A percentile compares a stretch with the other conserved stretches of the same genome.
Evolutionary conservation across 2,329 filamentous ascomycete genomes (phyloP).

Genomic region (Fusarium virguliforme): DNA sequence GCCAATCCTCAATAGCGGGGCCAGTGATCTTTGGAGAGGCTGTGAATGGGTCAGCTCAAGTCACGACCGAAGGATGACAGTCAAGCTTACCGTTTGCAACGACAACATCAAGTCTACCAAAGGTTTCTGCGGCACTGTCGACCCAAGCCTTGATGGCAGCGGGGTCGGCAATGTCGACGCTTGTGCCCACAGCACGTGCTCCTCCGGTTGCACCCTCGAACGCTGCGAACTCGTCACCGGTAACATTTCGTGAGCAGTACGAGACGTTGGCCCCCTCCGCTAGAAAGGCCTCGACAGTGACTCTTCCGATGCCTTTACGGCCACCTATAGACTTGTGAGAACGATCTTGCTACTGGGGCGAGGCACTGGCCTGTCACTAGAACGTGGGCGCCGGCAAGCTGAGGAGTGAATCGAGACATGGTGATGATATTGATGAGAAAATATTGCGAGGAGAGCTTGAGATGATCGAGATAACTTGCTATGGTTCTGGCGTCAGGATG

Average conservation of each 20-base stretch:
- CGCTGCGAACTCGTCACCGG: slow-evolving; percentile 43
- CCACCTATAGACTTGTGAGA: slow-evolving; percentile 34
- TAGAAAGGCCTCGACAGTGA: slow-evolving; percentile 44
- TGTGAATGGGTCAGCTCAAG: background rate
- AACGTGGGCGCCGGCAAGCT: slow-evolving; percentile 34
- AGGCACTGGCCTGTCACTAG: slow-evolving; percentile 27
- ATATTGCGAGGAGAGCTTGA: background rate
- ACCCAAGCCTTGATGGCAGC: slow-evolving; percentile 40
- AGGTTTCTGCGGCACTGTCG: slow-evolving; percentile 32
- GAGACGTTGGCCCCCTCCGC: slow-evolving; percentile 51
- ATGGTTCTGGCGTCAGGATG: background rate
- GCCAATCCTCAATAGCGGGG: slow-evolving; percentile 38
- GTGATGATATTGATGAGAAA: background rate
- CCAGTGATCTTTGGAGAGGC: slow-evolving; percentile 34
- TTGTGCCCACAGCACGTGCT: slow-evolving; percentile 40
- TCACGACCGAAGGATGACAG: background rate
- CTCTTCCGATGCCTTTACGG: slow-evolving; percentile 49
- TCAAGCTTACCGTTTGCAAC: slow-evolving; percentile 44
- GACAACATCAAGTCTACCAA: slow-evolving; percentile 47
- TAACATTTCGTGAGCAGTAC: slow-evolving; percentile 44
- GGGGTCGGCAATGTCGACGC: slow-evolving; percentile 44
- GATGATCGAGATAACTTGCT: background rate
- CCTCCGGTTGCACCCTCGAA: slow-evolving; percentile 25
- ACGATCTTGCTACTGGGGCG: background rate
- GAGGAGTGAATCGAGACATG: slow-evolving; percentile 33